Conservation (phyloP, 2,329 filamentous ascomycete genomes). For the Arthrobotrys conoides region DNA sequence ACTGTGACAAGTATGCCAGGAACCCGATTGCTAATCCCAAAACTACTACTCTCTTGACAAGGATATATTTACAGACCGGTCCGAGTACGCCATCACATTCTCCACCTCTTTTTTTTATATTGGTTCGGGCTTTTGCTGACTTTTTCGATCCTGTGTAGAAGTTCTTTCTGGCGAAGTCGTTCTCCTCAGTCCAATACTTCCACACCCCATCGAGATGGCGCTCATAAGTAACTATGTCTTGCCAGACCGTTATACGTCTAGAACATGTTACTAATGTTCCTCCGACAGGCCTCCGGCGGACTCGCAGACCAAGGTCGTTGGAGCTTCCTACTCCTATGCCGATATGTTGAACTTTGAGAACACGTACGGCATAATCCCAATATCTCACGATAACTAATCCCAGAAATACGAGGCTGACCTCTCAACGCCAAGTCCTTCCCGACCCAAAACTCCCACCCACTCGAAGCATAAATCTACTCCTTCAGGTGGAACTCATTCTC, state of each 20-base stretch:
- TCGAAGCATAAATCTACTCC: conserved; percentile 71
- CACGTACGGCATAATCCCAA: conserved; percentile 71
- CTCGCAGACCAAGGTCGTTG: conserved; percentile 75
- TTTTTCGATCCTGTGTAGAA: conserved; percentile 27
- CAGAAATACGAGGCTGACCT: conserved; percentile 37
- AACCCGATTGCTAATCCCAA: conserved; percentile 62
- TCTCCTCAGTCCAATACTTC: conserved; percentile 69
- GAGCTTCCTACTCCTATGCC: conserved; percentile 95
- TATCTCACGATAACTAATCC: conserved; percentile 13
- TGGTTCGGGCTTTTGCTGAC: conserved; percentile 18
- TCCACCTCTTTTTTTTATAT: neutral
- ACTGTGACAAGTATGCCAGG: conserved; percentile 8
- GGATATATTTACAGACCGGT: conserved; percentile 62
- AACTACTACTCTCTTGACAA: conserved; percentile 44
- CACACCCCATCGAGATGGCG: conserved; percentile 71
- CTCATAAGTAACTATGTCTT: conserved; percentile 70
- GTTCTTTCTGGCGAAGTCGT: conserved; percentile 83
- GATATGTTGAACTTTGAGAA: conserved; percentile 91
- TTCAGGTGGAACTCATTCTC: conserved; percentile 65
- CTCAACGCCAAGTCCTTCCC: conserved; percentile 34
- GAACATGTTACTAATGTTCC: conserved; percentile 12
- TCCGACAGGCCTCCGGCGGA: conserved; percentile 62
- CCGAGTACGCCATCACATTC: conserved; percentile 61
- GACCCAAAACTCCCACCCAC: conserved; percentile 69
- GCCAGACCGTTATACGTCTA: neutral